phyloP scores from a whole-genome alignment of 108 stramenopile species.

The Nitzschia inconspicua region DNA sequence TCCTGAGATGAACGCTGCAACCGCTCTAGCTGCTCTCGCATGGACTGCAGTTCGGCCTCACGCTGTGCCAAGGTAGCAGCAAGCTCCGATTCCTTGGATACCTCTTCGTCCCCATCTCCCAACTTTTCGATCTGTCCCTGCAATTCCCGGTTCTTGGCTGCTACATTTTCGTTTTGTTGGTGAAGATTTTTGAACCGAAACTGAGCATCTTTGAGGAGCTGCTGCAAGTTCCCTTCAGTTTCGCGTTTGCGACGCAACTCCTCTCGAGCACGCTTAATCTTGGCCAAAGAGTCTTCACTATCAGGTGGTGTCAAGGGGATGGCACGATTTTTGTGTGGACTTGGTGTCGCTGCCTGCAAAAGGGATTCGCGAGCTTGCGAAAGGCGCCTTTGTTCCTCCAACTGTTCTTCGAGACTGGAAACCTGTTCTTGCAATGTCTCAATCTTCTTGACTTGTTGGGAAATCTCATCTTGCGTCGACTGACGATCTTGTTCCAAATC shows the following conservation, averaged over 20 bases:
- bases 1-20: conserved; percentile 2
- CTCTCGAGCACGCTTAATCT: conserved; percentile 38
- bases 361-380: conserved; percentile 19
- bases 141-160: conserved; percentile 31
- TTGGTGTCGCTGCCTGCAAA: conserved; percentile 1
- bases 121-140: conserved; percentile 30
- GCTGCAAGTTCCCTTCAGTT: conserved; percentile 33
- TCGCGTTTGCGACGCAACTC: conserved; percentile 47
- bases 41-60: conserved; percentile 4
- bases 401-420: conserved; percentile 20
- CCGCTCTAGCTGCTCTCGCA: background rate
- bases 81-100: conserved; percentile 1
- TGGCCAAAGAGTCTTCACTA: conserved; percentile 22
- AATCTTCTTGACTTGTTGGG: conserved; percentile 3
- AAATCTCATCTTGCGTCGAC: conserved; percentile 1
- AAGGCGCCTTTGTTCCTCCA: conserved; percentile 21
- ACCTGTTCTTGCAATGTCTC: conserved; percentile 18
- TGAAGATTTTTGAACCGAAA: conserved; percentile 34
- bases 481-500: conserved; percentile 14
- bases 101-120: conserved; percentile 14
- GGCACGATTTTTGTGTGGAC: background rate
- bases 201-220: conserved; percentile 40
- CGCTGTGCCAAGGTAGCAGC: conserved; percentile 7
- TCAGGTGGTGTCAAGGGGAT: background rate
- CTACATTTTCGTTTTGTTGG: conserved; percentile 36